Base-by-base conservation (phyloP, 345 rosid genomes). In the Clausena lansium region DNA sequence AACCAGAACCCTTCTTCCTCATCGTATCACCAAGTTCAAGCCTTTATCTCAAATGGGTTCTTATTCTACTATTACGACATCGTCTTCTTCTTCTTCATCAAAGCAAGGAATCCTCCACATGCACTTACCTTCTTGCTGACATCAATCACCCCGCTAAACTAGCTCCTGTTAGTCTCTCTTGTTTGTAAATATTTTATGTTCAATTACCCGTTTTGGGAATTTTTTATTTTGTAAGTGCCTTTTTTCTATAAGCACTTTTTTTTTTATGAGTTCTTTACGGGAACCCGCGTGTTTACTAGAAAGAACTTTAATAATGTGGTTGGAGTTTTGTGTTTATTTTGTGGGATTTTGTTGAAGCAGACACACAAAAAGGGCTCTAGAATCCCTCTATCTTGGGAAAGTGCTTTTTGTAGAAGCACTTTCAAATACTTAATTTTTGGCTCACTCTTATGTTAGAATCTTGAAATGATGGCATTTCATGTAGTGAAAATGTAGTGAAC, bases 51-150 rank as follows among this genome's bases (percentile, higher is more conserved):
- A 35, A 20, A 88, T 85, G 77, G n/a, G 50, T 36, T 66, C 36
- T 35, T 75, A 84, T n/a, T 36, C 39, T 24, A 30, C 32, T 30
- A 30, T 2, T 30, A 30, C 78, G 19, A 55, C 83, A 8, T 41
- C 77, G 8, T 52, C 75, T 7, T 66, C 90, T 0, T 74, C 84
- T 15, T 62, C 71, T 10, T 79, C 91, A 15, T 67, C 85, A 2
- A 87, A 83, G 87, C 88, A 88, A 90, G 84, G 98, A 93, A 2
- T 93, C 99, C 3, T 93, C 87, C 1, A 95, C 99, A 22, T 95
- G 62, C 76, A 93, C 99, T 55, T 95, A 93, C 68, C 93, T 95
- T 35, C 96, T 95, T 22, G 99, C 98, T 15, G 98, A 95, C 70
- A 76, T 85, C 27, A 79, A 93, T 20, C 95, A 93, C 78, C 93